Conservation (phyloP, 1,284 basidiomycete species). For the Moniliella sp. region DNA sequence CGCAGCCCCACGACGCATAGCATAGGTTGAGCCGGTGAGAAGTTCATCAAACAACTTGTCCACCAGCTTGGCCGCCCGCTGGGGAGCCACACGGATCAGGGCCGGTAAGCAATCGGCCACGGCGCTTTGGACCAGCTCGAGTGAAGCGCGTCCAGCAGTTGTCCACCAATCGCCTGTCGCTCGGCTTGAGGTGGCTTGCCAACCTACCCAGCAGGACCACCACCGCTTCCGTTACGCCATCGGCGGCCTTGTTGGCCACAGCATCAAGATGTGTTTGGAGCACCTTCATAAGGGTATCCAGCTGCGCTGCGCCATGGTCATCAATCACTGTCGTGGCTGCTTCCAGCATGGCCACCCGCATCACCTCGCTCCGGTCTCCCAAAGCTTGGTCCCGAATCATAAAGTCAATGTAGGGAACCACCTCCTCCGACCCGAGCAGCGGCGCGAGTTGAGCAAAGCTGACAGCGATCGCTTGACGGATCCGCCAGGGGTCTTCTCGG, state of each 20-base stretch:
- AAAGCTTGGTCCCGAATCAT: conserved; percentile 63
- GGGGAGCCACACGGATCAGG: conserved; percentile 51
- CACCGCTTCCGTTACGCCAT: conserved; percentile 61
- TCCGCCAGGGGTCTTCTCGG: conserved; percentile 72
- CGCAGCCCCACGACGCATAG: conserved; percentile 71
- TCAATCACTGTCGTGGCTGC: conserved; percentile 69
- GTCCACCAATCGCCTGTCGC: conserved; percentile 38
- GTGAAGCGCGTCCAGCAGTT: conserved; percentile 72
- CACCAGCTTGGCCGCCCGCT: conserved; percentile 40
- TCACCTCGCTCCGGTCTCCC: conserved; percentile 62
- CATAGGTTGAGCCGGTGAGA: conserved; percentile 49
- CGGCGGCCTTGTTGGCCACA: conserved; percentile 21
- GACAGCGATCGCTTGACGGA: conserved; percentile 54
- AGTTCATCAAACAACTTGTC: conserved; percentile 49
- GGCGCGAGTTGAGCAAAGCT: conserved; percentile 53
- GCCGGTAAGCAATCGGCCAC: conserved; percentile 75
- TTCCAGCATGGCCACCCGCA: conserved; percentile 64
- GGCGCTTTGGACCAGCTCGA: conserved; percentile 93
- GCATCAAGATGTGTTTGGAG: conserved; percentile 68
- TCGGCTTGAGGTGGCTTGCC: conserved; percentile 61
- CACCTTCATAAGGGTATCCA: conserved; percentile 56
- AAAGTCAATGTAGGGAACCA: conserved; percentile 67
- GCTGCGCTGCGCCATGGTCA: conserved; percentile 50
- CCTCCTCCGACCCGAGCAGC: conserved; percentile 41
- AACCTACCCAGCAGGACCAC: conserved; percentile 84